Percentiles rank a stretch among this genome's conserved stretches.
Evolutionary conservation across 257 asterid species (phyloP).

Genomic region (Avicennia marina): DNA sequence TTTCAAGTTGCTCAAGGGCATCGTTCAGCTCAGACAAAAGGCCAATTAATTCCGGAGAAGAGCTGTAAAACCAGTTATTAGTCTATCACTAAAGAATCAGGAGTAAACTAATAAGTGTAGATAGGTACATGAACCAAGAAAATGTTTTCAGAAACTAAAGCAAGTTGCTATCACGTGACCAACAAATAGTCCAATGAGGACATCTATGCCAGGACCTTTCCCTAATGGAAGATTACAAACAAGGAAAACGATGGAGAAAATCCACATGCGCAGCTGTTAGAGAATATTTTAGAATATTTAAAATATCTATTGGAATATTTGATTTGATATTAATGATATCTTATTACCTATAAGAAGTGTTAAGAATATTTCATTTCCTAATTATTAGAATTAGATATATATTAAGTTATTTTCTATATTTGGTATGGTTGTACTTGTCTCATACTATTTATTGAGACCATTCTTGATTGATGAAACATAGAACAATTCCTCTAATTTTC

Average conservation of each 20-base stretch:
- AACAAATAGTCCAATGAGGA: slow-evolving; percentile 4
- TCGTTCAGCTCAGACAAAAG: slow-evolving; percentile 79
- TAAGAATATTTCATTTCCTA: too few species aligned
- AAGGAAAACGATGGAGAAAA: background rate
- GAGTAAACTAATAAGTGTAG: background rate
- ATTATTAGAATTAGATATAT: too few species aligned
- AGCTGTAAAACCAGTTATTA: slow-evolving; percentile 49
- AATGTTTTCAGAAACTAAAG: slow-evolving; percentile 7
- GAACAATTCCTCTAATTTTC: too few species aligned
- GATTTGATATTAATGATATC: too few species aligned
- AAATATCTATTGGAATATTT: too few species aligned
- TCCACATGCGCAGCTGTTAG: too few species aligned
- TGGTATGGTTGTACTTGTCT: too few species aligned
- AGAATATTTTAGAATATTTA: too few species aligned
- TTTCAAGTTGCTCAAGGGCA: slow-evolving; percentile 67
- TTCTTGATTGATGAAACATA: too few species aligned
- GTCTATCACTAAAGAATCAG: slow-evolving; percentile 7
- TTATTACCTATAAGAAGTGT: too few species aligned
- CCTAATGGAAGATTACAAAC: background rate
- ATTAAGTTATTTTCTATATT: too few species aligned
- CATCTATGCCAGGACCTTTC: slow-evolving; percentile 6
- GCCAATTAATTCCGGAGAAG: slow-evolving; percentile 92
- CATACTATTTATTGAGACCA: too few species aligned
- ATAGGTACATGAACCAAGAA: background rate
- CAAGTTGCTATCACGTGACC: background rate